These are phyloP conservation scores for barrel medic (Medicago truncatula) DNA, from an alignment of 306 rosid species.

Conservation along the genomic window MtrunA17r5.0-ANR NC_053048.1:40408501-40409000, in stretches of 20 bases:
- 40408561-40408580: conserved; percentile 26
- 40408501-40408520: background rate
- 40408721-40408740: conserved; percentile 61
- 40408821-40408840: conserved; percentile 88
- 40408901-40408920: background rate
- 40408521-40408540: conserved; percentile 16
- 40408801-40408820: conserved; percentile 64
- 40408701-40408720: conserved; percentile 60
- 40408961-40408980: background rate
- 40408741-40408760: conserved; percentile 50
- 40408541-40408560: conserved; percentile 27
- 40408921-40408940: background rate
- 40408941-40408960: background rate
- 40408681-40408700: conserved; percentile 50
- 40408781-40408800: conserved; percentile 75
- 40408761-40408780: conserved; percentile 48
- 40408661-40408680: conserved; percentile 21
- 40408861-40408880: conserved; percentile 8
- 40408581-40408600: conserved; percentile 7
- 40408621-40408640: conserved; percentile 1
- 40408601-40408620: conserved; percentile 3
- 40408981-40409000: conserved; percentile 46
- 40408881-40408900: background rate
- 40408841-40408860: conserved; percentile 93
- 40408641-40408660: conserved; percentile 8